Evolutionary conservation across 202 grass and related monocot genomes (phyloP).

Genomic region (Setaria viridis): DNA sequence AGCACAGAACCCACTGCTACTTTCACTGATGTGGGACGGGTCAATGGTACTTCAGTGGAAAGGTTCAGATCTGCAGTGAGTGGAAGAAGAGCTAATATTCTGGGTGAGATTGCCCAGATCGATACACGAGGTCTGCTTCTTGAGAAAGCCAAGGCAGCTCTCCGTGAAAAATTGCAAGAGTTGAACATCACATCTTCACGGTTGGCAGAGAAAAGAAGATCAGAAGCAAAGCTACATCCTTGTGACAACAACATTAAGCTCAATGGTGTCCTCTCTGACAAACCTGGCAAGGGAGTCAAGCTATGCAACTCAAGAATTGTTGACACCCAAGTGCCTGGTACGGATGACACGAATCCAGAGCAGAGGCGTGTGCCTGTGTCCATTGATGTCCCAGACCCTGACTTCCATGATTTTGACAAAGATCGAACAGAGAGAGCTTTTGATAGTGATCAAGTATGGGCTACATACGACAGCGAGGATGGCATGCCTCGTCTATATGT

Average conservation of each 20-base stretch:
- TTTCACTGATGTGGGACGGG: slow-evolving; percentile 56
- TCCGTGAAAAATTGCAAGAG: slow-evolving; percentile 66
- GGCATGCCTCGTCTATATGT: slow-evolving; percentile 96
- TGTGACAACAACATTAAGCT: slow-evolving; percentile 54
- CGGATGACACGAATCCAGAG: slow-evolving; percentile 46
- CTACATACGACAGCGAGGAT: slow-evolving; percentile 95
- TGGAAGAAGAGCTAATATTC: slow-evolving; percentile 65
- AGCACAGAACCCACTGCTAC: slow-evolving; percentile 49
- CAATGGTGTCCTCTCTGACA: slow-evolving; percentile 48
- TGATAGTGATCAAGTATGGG: slow-evolving; percentile 93
- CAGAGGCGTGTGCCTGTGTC: slow-evolving; percentile 61
- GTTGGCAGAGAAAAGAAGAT: slow-evolving; percentile 39
- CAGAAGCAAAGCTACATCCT: slow-evolving; percentile 48
- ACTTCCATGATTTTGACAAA: slow-evolving; percentile 97
- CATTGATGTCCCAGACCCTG: slow-evolving; percentile 92
- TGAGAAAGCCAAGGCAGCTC: slow-evolving; percentile 68
- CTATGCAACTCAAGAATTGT: slow-evolving; percentile 40
- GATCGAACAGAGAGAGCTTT: slow-evolving; percentile 83
- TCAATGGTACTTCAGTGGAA: slow-evolving; percentile 62
- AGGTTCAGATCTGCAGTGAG: slow-evolving; percentile 63
- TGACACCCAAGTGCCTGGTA: slow-evolving; percentile 28
- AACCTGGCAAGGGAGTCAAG: slow-evolving; percentile 48
- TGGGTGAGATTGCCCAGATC: slow-evolving; percentile 77
- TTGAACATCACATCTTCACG: slow-evolving; percentile 48
- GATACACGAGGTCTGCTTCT: slow-evolving; percentile 69